A percentile compares a stretch with the other conserved stretches of the same genome.
Conservation (phyloP, 108 stramenopile species). For the Skeletonema potamos region DNA sequence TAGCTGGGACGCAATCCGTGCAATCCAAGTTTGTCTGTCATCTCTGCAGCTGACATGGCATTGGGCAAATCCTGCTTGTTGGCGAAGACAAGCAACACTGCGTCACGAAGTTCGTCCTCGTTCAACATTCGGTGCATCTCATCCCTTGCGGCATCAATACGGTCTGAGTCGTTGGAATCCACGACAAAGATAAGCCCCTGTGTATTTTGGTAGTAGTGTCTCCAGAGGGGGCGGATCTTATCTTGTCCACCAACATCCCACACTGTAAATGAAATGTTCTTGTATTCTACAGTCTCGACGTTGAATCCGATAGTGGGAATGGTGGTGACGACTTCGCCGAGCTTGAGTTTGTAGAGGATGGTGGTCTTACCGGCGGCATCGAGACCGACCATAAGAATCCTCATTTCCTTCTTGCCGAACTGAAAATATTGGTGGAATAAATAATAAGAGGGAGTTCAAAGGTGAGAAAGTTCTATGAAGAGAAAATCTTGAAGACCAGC, state of each 20-base stretch:
- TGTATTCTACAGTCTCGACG: slow-evolving; percentile 96
- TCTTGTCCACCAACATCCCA: slow-evolving; percentile 99
- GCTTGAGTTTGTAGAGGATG: slow-evolving; percentile 99
- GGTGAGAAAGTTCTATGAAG: neutral
- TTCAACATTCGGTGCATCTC: slow-evolving; percentile 96
- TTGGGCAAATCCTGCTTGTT: slow-evolving; percentile 98
- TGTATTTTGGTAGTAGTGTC: slow-evolving; percentile 99
- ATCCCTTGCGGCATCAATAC: slow-evolving; percentile 94
- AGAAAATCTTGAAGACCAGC: neutral
- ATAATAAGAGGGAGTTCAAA: neutral
- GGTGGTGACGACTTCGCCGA: slow-evolving; percentile 98
- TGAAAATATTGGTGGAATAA: slow-evolving; percentile 13
- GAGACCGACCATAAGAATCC: slow-evolving; percentile 99
- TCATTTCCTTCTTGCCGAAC: slow-evolving; percentile 99
- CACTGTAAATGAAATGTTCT: slow-evolving; percentile 92
- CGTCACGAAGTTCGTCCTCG: slow-evolving; percentile 95
- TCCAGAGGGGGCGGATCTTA: slow-evolving; percentile 98
- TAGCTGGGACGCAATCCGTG: slow-evolving; percentile 89
- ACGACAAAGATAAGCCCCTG: slow-evolving; percentile 98
- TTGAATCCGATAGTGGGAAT: slow-evolving; percentile 99
- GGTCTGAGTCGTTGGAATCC: slow-evolving; percentile 97
- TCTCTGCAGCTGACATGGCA: slow-evolving; percentile 94
- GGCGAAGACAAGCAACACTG: slow-evolving; percentile 94
- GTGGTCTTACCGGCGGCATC: slow-evolving; percentile 99
- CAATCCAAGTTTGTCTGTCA: slow-evolving; percentile 94